Percentiles rank a stretch among this genome's conserved stretches.
Conservation (phyloP, 192 early-diverging fungal species). For the Backusella liffmaniae region DNA sequence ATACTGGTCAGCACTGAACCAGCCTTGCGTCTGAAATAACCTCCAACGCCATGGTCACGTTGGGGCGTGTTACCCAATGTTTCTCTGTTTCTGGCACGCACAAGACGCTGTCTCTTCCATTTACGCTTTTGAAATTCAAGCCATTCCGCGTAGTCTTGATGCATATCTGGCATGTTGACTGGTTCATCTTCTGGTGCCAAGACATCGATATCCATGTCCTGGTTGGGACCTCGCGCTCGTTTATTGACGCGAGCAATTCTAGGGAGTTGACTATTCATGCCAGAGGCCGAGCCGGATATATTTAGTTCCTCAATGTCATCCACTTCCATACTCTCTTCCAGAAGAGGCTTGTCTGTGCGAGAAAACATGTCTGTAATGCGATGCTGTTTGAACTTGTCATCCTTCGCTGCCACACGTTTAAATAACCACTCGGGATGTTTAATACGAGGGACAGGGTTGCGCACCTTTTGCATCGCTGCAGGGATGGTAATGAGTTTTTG, state of each 20-base stretch:
- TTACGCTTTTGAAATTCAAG: constrained; percentile 73
- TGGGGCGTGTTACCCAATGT: not conserved
- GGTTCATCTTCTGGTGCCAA: constrained; percentile 44
- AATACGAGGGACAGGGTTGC: constrained; percentile 92
- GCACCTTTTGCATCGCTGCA: constrained; percentile 93
- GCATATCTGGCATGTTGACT: constrained; percentile 61
- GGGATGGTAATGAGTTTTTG: constrained; percentile 99
- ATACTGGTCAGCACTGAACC: constrained; percentile 56
- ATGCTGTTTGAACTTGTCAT: constrained; percentile 83
- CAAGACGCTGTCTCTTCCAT: constrained; percentile 63
- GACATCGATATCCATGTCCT: constrained; percentile 12
- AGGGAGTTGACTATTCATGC: not conserved
- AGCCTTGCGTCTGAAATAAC: constrained; percentile 73
- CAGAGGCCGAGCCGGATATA: not conserved
- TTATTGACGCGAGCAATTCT: constrained; percentile 15
- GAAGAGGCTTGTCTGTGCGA: constrained; percentile 38
- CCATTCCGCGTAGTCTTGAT: constrained; percentile 71
- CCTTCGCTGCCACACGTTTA: constrained; percentile 70
- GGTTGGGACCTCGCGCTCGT: not conserved
- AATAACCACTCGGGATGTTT: constrained; percentile 94
- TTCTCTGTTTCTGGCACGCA: constrained; percentile 48
- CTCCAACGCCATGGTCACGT: constrained; percentile 26
- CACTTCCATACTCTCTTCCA: constrained; percentile 13
- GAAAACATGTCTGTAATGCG: constrained; percentile 86
- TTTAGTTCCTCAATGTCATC: constrained; percentile 21